A percentile compares a stretch with the other conserved stretches of the same genome.
These are phyloP conservation scores for Orbilia brochopaga DNA, from an alignment of 2,329 filamentous ascomycete genomes.

Conservation along the genomic window DNA sequence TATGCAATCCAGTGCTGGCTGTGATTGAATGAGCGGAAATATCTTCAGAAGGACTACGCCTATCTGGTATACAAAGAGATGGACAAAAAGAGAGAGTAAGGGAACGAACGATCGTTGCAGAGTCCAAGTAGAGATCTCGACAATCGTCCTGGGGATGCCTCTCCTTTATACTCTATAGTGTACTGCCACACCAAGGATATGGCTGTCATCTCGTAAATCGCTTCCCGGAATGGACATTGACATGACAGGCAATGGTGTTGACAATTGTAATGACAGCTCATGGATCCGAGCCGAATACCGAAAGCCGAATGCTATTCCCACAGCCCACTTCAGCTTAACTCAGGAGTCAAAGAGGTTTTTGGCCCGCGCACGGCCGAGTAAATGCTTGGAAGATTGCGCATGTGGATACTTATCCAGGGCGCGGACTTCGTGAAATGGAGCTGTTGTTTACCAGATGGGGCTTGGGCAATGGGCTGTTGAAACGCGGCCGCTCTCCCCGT, in stretches of 20 bases:
- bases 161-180: not conserved
- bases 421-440: not conserved
- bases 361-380: not conserved
- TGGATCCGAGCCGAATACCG: not conserved
- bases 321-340: not conserved
- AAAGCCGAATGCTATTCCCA: not conserved
- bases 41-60: conserved; percentile 1
- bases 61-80: not conserved
- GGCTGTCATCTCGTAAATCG: not conserved
- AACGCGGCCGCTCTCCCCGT: not conserved
- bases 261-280: not conserved
- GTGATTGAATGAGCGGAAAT: conserved; percentile 5
- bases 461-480: not conserved
- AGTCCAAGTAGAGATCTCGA: not conserved
- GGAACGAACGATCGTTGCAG: not conserved
- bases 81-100: not conserved
- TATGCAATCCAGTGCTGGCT: conserved; percentile 6
- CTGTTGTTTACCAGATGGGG: not conserved
- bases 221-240: not conserved
- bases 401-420: not conserved
- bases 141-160: not conserved
- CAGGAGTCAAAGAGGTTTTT: conserved; percentile 1
- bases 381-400: not conserved
- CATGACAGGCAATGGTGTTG: not conserved
- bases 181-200: not conserved